Percentiles rank a stretch among this genome's conserved stretches.
Conservation (phyloP, 352 stramenopile species). For the Globisporangium okanoganense region DNA sequence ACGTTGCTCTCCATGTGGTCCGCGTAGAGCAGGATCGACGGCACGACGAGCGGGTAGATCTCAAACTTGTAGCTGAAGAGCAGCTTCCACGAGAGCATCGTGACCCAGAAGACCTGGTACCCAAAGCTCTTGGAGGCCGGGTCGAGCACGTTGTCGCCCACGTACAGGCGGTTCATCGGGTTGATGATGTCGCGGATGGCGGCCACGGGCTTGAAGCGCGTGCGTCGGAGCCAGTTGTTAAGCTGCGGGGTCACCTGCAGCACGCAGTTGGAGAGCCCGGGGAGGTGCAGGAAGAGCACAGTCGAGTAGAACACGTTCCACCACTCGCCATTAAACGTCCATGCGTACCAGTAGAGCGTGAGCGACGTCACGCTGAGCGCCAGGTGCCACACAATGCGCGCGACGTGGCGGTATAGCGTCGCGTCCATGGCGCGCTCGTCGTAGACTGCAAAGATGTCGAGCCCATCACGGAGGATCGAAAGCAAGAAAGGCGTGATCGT, state of each 20-base stretch:
- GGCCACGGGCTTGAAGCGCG: slow-evolving; percentile 55
- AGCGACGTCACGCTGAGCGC: slow-evolving; percentile 49
- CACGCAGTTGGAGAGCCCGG: slow-evolving; percentile 63
- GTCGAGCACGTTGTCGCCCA: slow-evolving; percentile 95
- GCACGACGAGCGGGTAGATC: slow-evolving; percentile 94
- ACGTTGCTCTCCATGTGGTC: slow-evolving; percentile 93
- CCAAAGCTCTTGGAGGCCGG: slow-evolving; percentile 83
- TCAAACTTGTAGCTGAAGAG: slow-evolving; percentile 99
- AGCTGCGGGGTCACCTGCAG: slow-evolving; percentile 75
- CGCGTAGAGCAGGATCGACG: slow-evolving; percentile 94
- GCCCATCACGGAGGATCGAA: slow-evolving; percentile 83
- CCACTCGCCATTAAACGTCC: slow-evolving; percentile 52
- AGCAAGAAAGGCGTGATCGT: slow-evolving; percentile 91
- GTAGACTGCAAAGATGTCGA: slow-evolving; percentile 91
- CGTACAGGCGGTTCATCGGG: slow-evolving; percentile 96
- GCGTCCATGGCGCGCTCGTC: slow-evolving; percentile 40
- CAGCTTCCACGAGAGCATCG: slow-evolving; percentile 95
- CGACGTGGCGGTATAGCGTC: slow-evolving; percentile 82
- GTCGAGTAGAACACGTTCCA: slow-evolving; percentile 63
- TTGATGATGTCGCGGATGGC: slow-evolving; percentile 86
- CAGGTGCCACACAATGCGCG: slow-evolving; percentile 79
- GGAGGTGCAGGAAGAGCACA: slow-evolving; percentile 55
- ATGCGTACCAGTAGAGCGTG: slow-evolving; percentile 84
- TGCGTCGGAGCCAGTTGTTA: slow-evolving; percentile 80
- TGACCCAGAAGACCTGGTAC: slow-evolving; percentile 96